Percentiles rank a stretch among this genome's conserved stretches.
phyloP scores from a whole-genome alignment of 257 asterid species.

The Penstemon davidsonii region DNA sequence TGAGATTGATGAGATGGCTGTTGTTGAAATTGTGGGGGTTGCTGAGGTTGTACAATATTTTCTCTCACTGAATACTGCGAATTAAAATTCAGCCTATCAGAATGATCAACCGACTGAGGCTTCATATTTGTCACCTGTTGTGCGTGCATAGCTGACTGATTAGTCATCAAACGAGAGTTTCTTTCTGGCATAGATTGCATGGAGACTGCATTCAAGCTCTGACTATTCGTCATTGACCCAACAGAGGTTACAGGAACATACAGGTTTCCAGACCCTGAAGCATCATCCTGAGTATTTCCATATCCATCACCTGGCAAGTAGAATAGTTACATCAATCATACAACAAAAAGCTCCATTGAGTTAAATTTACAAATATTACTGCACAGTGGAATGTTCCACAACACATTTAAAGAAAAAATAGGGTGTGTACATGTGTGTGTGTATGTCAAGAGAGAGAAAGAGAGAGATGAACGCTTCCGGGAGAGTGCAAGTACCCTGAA shows the following conservation, averaged over 20 bases:
- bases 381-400: constrained; percentile 12
- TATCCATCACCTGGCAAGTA: constrained; percentile 73
- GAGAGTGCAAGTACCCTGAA: constrained; percentile 53
- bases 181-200: constrained; percentile 57
- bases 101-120: constrained; percentile 52
- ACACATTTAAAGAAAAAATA: background rate
- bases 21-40: constrained; percentile 47
- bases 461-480: background rate
- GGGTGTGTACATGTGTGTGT: background rate
- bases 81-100: constrained; percentile 56
- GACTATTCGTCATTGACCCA: constrained; percentile 52
- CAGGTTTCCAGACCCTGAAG: constrained; percentile 65
- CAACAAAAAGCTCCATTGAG: constrained; percentile 14
- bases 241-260: constrained; percentile 55
- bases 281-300: constrained; percentile 52
- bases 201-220: constrained; percentile 52
- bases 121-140: constrained; percentile 55
- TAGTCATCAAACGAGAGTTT: constrained; percentile 49
- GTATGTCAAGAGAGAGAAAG: constrained; percentile 1
- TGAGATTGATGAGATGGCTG: constrained; percentile 67
- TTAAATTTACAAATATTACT: constrained; percentile 14
- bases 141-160: constrained; percentile 50
- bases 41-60: constrained; percentile 56
- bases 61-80: constrained; percentile 59
- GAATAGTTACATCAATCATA: constrained; percentile 33